Base-by-base conservation (phyloP, 1,139 yeast genomes). In the Magnusiomyces sp. region DNA sequence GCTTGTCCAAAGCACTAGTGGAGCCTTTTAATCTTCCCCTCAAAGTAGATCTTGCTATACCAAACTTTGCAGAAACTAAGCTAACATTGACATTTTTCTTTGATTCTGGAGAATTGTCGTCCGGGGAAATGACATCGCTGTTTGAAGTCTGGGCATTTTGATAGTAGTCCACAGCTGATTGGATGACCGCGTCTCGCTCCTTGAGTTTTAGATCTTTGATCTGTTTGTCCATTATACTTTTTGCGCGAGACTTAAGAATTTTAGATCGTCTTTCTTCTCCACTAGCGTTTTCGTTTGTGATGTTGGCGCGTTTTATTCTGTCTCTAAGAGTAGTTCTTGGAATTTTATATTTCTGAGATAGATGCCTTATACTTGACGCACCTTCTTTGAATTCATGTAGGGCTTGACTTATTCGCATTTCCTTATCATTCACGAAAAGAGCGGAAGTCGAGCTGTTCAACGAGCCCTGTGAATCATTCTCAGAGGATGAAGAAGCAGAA, bases 311-410 rank as follows among this genome's bases (percentile, higher is more conserved):
- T 41, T 46, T 50, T 29, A 50, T 47, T 19, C 52, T 40, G 34
- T 50, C 52, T 6, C 52, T 45, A 23, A 50, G 43, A 2, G 52
- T 50, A 13, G 52, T 46, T 29, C 52, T 27, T 6, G 52, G 52
- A 7, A 50, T 43, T 4, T 44, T 34, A 27, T 43, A 50, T 19
- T 33, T 43, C 11, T 46, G 27, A 5, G 52, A 49, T 7, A 50
- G 40, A 31, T 50, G 46, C 19, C 52, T 46, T 10, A 50, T 50
- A 40, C 52, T 50, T 9, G 47, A 31, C 17, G 47, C 43, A 16
- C 52, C 52, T 11, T 42, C 43, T 32, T 40, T 43, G 44, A 39
- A 50, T 11, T 40, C 49, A 5, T 46, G 48, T 10, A 50, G 40
- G 6, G 52, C 52, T 31, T 46, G 45, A 19, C 39, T 43, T 27